These are phyloP conservation scores for Colletotrichum sp. DNA, from an alignment of 2,329 filamentous ascomycete species.

Conservation along the genomic window DNA sequence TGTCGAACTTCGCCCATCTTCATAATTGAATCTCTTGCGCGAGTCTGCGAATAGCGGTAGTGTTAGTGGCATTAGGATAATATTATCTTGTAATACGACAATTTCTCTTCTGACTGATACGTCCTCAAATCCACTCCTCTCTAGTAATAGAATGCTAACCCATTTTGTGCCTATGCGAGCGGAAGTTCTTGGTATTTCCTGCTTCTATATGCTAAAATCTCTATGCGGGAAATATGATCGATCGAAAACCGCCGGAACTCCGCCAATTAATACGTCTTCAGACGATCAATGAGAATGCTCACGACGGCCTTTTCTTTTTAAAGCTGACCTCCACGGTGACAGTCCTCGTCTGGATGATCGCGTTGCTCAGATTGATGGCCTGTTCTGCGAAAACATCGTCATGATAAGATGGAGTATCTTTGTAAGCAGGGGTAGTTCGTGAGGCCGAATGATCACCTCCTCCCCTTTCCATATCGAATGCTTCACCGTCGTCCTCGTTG, in stretches of 20 bases:
- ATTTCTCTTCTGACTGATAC: neutral
- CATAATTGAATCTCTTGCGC: neutral
- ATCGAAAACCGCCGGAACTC: neutral
- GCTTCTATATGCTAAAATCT: neutral
- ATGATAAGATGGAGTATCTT: neutral
- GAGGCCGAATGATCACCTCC: neutral
- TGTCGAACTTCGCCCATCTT: neutral
- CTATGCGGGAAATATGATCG: neutral
- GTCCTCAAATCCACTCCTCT: neutral
- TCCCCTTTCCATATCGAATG: neutral
- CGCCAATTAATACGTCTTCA: neutral
- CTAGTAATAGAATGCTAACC: neutral
- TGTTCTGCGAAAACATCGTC: neutral
- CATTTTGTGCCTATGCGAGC: neutral
- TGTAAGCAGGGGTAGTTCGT: neutral
- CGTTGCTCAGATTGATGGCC: neutral
- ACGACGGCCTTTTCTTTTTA: neutral
- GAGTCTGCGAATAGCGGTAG: neutral
- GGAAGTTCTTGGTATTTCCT: neutral
- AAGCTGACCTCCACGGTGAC: constrained; percentile 1
- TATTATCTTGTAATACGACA: neutral
- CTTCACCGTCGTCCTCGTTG: neutral
- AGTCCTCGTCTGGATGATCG: constrained; percentile 4
- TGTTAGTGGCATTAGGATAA: neutral
- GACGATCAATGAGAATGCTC: too few species aligned